phyloP scores from a whole-genome alignment of 2,329 filamentous ascomycete species.

The Fusarium gaditjirri region DNA sequence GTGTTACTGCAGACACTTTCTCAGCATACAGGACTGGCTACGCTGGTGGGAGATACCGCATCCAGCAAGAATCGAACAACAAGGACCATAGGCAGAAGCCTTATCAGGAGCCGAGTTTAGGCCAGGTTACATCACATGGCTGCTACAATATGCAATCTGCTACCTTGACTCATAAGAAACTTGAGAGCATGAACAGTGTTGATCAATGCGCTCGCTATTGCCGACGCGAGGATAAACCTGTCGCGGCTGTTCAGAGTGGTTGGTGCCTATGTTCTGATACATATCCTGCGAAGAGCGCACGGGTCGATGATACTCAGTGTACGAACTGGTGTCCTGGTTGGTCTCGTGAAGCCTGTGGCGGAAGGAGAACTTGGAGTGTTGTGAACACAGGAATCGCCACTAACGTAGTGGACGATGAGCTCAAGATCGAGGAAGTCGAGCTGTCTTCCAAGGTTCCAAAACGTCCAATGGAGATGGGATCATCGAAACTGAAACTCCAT shows the following conservation, averaged over 20 bases:
- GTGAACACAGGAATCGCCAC: neutral
- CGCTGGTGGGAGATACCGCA: neutral
- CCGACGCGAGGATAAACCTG: neutral
- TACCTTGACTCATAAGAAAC: neutral
- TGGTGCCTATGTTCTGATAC: conserved; percentile 3
- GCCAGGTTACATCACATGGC: neutral
- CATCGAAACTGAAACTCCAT: neutral
- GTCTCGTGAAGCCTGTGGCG: neutral
- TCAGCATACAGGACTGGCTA: neutral
- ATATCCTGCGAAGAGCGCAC: neutral
- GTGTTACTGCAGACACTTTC: neutral
- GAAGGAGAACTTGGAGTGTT: neutral
- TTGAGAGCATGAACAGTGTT: neutral
- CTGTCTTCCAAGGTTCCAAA: rapidly evolving
- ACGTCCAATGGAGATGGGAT: rapidly evolving
- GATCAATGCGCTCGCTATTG: neutral
- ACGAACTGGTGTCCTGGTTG: neutral
- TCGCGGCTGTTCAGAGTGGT: neutral
- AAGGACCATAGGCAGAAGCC: neutral
- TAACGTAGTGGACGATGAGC: neutral
- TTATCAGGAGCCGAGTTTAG: neutral
- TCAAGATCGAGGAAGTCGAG: neutral
- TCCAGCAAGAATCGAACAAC: neutral
- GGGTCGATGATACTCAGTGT: neutral
- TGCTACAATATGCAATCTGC: neutral